These are phyloP conservation scores for Trametes maxima DNA, from an alignment of 768 basidiomycete species.

Conservation along the genomic window DNA sequence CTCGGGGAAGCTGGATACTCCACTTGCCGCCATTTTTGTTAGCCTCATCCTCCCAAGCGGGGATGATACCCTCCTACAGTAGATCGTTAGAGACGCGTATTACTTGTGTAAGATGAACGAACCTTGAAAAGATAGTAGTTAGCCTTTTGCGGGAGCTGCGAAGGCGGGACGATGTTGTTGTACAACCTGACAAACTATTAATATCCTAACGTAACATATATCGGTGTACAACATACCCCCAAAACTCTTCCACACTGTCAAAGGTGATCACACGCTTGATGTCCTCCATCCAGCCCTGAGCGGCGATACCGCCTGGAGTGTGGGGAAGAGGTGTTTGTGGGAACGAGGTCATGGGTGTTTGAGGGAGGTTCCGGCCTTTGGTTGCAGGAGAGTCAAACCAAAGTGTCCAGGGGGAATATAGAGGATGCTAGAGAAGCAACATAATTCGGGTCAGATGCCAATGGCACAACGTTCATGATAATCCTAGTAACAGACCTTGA, in stretches of 20 bases:
- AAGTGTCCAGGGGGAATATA: constrained; percentile 94
- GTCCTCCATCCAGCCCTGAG: constrained; percentile 97
- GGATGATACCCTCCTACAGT: constrained; percentile 87
- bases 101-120: constrained; percentile 30
- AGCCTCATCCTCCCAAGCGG: constrained; percentile 96
- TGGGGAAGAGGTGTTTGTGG: constrained; percentile 79
- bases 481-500: constrained; percentile 65
- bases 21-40: constrained; percentile 99
- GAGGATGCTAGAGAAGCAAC: constrained; percentile 67
- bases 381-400: constrained; percentile 97
- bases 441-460: neutral
- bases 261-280: constrained; percentile 96
- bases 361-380: constrained; percentile 86
- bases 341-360: constrained; percentile 77
- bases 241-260: constrained; percentile 98
- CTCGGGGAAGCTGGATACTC: constrained; percentile 96
- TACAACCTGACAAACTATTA: constrained; percentile 61
- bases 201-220: neutral
- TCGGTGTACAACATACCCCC: constrained; percentile 70
- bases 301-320: constrained; percentile 74
- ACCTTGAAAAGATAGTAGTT: constrained; percentile 99
- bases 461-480: neutral
- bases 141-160: constrained; percentile 90
- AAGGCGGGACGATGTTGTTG: constrained; percentile 97
- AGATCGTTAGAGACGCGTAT: neutral